A percentile compares a stretch with the other conserved stretches of the same genome.
Evolutionary conservation across 306 rosid genomes (phyloP).

Genomic region (Fragaria nilgerrensis): DNA sequence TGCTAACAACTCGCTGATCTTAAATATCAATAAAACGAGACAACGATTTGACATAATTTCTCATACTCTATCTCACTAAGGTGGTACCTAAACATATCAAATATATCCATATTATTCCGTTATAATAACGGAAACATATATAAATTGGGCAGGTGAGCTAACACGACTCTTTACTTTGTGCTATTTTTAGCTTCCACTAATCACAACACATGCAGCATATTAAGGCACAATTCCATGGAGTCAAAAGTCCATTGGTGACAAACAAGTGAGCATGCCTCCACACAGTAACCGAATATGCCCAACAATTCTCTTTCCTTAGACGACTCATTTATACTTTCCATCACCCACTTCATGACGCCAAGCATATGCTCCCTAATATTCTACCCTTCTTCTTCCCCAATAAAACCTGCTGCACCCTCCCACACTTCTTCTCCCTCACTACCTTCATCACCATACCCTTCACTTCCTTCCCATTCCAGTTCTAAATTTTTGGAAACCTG

Average conservation of each 20-base stretch:
- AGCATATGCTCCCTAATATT: constrained; percentile 83
- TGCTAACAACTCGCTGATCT: too few relatives aligned
- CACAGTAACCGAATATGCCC: constrained; percentile 64
- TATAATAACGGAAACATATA: background rate
- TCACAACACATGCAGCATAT: background rate
- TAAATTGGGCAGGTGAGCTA: background rate
- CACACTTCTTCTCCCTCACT: constrained; percentile 17
- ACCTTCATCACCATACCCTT: background rate
- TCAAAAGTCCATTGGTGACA: constrained; percentile 24
- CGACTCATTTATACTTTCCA: constrained; percentile 44
- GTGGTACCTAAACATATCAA: background rate
- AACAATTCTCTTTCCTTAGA: constrained; percentile 43
- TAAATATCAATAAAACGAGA: too few relatives aligned
- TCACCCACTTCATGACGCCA: constrained; percentile 64
- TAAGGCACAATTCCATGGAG: background rate
- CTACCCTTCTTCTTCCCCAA: constrained; percentile 32
- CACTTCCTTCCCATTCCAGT: background rate
- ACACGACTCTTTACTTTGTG: background rate
- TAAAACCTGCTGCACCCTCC: constrained; percentile 27
- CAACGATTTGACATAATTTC: background rate
- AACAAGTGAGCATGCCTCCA: background rate
- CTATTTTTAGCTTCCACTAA: background rate
- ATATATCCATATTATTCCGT: background rate
- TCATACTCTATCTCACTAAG: background rate
- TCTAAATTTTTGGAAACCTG: background rate